Evolutionary conservation across 768 basidiomycete genomes (phyloP).

Genomic region (Macrolepiota fuliginosa): DNA sequence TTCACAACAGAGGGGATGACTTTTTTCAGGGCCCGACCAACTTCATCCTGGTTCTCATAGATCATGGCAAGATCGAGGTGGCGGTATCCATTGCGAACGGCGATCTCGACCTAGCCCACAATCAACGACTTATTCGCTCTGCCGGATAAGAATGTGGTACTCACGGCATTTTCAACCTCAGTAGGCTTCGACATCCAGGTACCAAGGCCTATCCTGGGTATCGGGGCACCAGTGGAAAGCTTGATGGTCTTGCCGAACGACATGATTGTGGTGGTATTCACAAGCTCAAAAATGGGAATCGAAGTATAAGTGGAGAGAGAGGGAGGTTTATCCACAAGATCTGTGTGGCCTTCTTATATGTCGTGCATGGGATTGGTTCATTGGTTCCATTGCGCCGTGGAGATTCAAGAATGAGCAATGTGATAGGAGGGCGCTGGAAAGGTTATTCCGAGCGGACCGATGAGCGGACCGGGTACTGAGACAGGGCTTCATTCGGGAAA

Average conservation of each 20-base stretch:
- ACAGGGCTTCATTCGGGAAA: not conserved
- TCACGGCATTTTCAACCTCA: constrained; percentile 73
- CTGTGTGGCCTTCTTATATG: not conserved
- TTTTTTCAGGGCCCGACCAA: constrained; percentile 72
- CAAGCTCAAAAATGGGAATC: not conserved
- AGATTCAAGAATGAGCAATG: not conserved
- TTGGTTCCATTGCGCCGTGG: not conserved
- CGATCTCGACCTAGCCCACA: constrained; percentile 60
- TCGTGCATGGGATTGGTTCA: not conserved
- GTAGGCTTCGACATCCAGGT: constrained; percentile 77
- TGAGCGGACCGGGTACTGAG: not conserved
- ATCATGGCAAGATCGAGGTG: constrained; percentile 85
- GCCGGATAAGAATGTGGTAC: constrained; percentile 13
- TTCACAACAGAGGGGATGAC: constrained; percentile 75
- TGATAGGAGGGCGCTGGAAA: not conserved
- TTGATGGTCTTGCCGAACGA: constrained; percentile 40
- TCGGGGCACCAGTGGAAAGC: constrained; percentile 42
- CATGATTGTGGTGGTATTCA: constrained; percentile 28
- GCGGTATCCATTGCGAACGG: constrained; percentile 73
- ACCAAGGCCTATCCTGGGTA: constrained; percentile 81
- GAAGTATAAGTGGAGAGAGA: not conserved
- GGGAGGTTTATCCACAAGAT: not conserved
- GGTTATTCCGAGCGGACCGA: constrained; percentile 4
- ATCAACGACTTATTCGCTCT: constrained; percentile 4
- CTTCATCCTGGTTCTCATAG: constrained; percentile 78